Evolutionary conservation across 768 basidiomycete genomes (phyloP), one percentile per base, ranked within the genome.

Genomic region (Rhizopogon rudus): DNA sequence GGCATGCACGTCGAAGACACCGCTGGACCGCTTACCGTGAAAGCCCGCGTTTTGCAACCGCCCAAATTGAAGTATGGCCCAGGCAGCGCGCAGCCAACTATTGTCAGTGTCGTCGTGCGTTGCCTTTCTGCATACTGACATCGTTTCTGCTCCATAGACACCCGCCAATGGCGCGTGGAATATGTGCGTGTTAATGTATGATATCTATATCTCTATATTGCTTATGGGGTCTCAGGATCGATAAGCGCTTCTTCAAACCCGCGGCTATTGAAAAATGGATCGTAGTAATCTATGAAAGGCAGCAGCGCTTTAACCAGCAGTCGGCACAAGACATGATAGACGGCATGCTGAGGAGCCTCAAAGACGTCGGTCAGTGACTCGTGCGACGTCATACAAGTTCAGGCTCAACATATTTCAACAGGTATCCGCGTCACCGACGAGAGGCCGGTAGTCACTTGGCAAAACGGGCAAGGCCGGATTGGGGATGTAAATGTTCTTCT

Each of bases 131-230:
- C n/a, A 1, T 16, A 5, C 5, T 16, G 29, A 28, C 54, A 55
- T 61, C 52, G 6, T 61, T 29, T 58, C 39, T 4, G 39, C 25
- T 42, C 40, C 49, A 13, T 57, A 88, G 86, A 68, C 64, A 37
- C 88, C 88, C 0, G 72, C 66, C 6, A 82, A 89, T 52, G 90
- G 90, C 5, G 70, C 81, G 0, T 92, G 90, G 90, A 92, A 91
- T 55, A 88, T 91, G 90, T 83, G 51, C 40, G 72, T 72, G 35
- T 29, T 14, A 4, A 25, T 25, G 22, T 35, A 8, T 33, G 10
- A 3, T 41, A 54, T 17, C 33, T 54, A 20, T 55, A 35, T 51
- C n/a, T 37, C 44, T 45, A 10, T 43, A 12, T 41, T 44, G 13
- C 25, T 31, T 40, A 50, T 5, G 9, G 57, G 42, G 67, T 42